Percentiles rank a stretch among this genome's conserved stretches.
phyloP scores from a whole-genome alignment of 306 rosid genomes.

The Ceratonia siliqua region DNA sequence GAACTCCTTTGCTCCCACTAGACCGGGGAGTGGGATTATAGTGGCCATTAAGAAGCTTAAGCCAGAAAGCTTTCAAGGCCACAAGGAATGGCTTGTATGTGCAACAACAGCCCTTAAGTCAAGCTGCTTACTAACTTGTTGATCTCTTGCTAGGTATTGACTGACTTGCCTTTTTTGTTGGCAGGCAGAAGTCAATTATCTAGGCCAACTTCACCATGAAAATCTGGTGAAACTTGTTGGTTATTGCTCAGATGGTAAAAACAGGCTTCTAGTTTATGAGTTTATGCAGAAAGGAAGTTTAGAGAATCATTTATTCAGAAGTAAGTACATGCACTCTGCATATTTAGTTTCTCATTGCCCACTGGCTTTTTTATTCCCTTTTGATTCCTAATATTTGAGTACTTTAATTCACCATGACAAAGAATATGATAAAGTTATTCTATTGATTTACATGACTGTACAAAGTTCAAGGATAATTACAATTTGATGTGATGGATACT shows the following conservation, averaged over 20 bases:
- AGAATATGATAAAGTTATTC: neutral
- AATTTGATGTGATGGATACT: neutral
- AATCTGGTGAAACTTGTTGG: constrained; percentile 92
- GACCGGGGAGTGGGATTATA: constrained; percentile 83
- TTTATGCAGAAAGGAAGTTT: constrained; percentile 86
- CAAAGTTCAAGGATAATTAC: neutral
- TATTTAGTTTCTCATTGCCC: no score
- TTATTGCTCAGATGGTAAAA: constrained; percentile 73
- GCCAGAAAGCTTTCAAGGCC: constrained; percentile 92
- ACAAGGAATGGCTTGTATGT: constrained; percentile 97
- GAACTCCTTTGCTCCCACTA: constrained; percentile 69
- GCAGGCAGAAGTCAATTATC: constrained; percentile 95
- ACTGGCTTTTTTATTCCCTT: neutral
- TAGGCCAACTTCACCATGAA: constrained; percentile 83
- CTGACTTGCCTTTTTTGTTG: constrained; percentile 16
- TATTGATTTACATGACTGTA: neutral
- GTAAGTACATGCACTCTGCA: constrained; percentile 48
- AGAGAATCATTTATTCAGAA: constrained; percentile 89
- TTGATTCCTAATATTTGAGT: neutral
- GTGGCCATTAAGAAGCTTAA: constrained; percentile 92
- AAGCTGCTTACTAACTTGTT: constrained; percentile 3
- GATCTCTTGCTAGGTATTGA: constrained; percentile 20
- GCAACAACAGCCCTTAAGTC: constrained; percentile 25
- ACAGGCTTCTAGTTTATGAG: constrained; percentile 92
- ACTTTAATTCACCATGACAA: neutral